Evolutionary conservation across 2,329 filamentous ascomycete genomes (phyloP), one percentile per base, ranked within the genome.

Genomic region (Pleomassaria siparia): DNA sequence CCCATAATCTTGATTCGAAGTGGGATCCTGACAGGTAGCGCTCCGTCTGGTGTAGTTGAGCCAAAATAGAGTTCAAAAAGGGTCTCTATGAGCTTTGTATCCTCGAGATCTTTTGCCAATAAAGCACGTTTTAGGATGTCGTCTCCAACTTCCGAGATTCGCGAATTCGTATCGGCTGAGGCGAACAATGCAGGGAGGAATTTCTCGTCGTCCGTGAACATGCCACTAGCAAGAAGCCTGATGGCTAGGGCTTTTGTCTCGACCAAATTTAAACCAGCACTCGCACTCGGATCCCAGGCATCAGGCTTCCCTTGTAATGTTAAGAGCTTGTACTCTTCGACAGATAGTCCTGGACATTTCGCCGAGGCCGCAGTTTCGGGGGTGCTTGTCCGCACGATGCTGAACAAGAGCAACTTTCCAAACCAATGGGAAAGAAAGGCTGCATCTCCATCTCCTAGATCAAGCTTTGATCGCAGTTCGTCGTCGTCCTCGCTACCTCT

Each of bases 111-210:
- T 8, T 88, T 81, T 1, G 83, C 76, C 9, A 82, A 75, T 22
- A 77, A 80, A 24, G 83, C 87, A 55, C 91, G 80, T 71, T 96
- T 99, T 55, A 97, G 72, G 40, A 95, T 82, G 59, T 96, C 91
- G 47, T 96, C 90, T 0, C 89, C 92, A n/a, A 89, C 75, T n/a
- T 87, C 84, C 10, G 88, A 85, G 29, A 96, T 85, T 8, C 87
- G 82, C 28, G 86, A 89, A 55, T 96, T 94, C 1, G 85, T 76
- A 70, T 91, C 91, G 0, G 90, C 86, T 21, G 90, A 86, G 4
- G 91, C 91, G 65, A 88, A 91, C 1, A 97, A 72, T 0, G 90
- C 87, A 0, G 92, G 87, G 11, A 96, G 70, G 59, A 96, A 90
- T 25, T 91, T 85, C 63, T 97, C 89, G 1, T 83, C 73, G 51